Conservation (phyloP, 192 early-diverging fungal genomes). For the Diversispora epigaea region DNA sequence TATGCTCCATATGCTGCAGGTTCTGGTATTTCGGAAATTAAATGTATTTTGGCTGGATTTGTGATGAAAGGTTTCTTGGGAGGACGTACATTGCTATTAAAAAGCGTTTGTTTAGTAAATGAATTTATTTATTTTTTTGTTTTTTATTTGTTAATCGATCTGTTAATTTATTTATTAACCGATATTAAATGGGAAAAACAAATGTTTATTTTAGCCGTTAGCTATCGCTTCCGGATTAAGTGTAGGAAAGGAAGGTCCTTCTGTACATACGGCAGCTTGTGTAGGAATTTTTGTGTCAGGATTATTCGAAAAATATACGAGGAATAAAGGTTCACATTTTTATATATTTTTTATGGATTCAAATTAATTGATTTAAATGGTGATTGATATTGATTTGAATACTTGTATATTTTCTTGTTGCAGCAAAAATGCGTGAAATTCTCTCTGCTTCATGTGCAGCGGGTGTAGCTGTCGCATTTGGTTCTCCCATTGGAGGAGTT, state of each 20-base stretch:
- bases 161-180: background rate
- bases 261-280: conserved; percentile 94
- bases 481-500: conserved; percentile 89
- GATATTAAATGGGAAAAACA: background rate
- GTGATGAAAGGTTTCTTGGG: conserved; percentile 94
- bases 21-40: conserved; percentile 92
- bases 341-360: background rate
- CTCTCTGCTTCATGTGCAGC: conserved; percentile 87
- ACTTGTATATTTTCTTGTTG: conserved; percentile 5
- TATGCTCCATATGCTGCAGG: conserved; percentile 92
- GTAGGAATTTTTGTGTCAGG: conserved; percentile 85
- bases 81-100: conserved; percentile 86
- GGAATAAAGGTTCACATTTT: conserved; percentile 64
- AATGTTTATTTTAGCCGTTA: conserved; percentile 51
- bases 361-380: background rate
- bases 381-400: background rate
- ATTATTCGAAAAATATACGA: conserved; percentile 72
- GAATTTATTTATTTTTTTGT: background rate
- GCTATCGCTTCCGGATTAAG: conserved; percentile 86
- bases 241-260: conserved; percentile 93
- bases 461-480: conserved; percentile 97
- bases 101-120: conserved; percentile 80
- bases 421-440: conserved; percentile 78
- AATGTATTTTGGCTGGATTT: conserved; percentile 85
- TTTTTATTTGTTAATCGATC: background rate